A percentile compares a stretch with the other conserved stretches of the same genome.
Evolutionary conservation across 148 eudicot species (phyloP).

Genomic region (Camellia lanceoleosa): DNA sequence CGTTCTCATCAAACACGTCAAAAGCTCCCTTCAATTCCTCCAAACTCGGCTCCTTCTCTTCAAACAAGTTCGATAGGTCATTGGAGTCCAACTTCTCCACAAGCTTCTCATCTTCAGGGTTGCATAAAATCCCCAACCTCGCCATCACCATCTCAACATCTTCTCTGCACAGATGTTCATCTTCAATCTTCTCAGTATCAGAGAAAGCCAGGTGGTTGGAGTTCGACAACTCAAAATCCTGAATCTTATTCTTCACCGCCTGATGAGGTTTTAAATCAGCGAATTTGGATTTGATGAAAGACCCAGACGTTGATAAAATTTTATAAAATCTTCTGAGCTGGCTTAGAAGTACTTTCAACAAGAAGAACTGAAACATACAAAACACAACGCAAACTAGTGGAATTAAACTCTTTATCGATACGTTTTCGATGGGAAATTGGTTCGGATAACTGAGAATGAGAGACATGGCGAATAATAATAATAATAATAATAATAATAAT

Average conservation of each 20-base stretch:
- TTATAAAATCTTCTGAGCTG: neutral
- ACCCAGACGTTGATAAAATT: neutral
- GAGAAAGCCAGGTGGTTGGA: neutral
- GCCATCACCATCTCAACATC: conserved; percentile 44
- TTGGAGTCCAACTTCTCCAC: conserved; percentile 7
- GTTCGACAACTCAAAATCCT: conserved; percentile 6
- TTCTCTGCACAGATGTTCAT: conserved; percentile 19
- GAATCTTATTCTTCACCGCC: conserved; percentile 7
- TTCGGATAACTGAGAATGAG: neutral
- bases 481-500: too few relatives aligned
- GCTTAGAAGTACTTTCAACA: neutral
- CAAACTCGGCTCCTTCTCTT: conserved; percentile 52
- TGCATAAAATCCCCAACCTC: conserved; percentile 36
- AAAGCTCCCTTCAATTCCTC: conserved; percentile 60
- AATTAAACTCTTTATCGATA: neutral
- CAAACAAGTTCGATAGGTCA: conserved; percentile 44
- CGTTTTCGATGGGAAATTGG: neutral
- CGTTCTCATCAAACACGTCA: conserved; percentile 61
- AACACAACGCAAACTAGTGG: neutral
- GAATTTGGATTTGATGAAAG: conserved; percentile 4
- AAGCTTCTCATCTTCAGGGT: conserved; percentile 22
- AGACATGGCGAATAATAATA: neutral
- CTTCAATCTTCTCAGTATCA: neutral
- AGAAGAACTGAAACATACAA: conserved; percentile 2
- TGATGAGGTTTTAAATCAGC: conserved; percentile 6